A percentile compares a stretch with the other conserved stretches of the same genome.
phyloP scores from a whole-genome alignment of 345 rosid genomes.

The Adansonia digitata region DNA sequence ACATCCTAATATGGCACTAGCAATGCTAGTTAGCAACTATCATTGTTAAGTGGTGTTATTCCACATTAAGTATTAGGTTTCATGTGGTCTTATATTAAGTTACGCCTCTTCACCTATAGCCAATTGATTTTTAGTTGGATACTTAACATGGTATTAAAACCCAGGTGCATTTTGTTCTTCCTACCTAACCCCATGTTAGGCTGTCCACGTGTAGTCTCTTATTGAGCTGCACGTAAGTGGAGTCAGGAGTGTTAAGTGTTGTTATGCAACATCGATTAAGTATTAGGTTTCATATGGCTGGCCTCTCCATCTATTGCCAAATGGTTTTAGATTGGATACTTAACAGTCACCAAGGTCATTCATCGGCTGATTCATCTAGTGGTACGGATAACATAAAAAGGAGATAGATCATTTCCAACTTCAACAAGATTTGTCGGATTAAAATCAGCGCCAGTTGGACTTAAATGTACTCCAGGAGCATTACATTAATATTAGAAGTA shows the following conservation, averaged over 20 bases:
- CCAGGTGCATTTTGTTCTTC: too few relatives aligned
- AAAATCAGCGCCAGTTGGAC: neutral
- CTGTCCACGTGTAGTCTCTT: too few relatives aligned
- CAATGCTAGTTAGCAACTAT: neutral
- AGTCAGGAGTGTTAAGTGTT: too few relatives aligned
- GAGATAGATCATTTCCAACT: neutral
- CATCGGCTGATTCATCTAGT: neutral
- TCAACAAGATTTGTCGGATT: neutral
- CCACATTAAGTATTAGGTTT: too few relatives aligned
- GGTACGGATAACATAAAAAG: neutral
- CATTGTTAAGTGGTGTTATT: neutral
- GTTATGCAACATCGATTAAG: too few relatives aligned
- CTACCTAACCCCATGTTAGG: too few relatives aligned
- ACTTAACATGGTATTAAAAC: too few relatives aligned
- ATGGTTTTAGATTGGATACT: neutral
- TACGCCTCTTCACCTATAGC: too few relatives aligned
- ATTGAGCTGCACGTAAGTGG: too few relatives aligned
- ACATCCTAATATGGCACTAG: neutral
- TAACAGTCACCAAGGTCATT: neutral
- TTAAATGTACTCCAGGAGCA: neutral
- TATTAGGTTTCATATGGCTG: neutral
- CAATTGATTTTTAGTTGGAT: too few relatives aligned
- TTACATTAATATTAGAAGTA: neutral
- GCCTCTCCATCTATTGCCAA: neutral
- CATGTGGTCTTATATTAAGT: too few relatives aligned